phyloP scores from a whole-genome alignment of 1,284 basidiomycete genomes.

The Sporisorium scitamineum region DNA sequence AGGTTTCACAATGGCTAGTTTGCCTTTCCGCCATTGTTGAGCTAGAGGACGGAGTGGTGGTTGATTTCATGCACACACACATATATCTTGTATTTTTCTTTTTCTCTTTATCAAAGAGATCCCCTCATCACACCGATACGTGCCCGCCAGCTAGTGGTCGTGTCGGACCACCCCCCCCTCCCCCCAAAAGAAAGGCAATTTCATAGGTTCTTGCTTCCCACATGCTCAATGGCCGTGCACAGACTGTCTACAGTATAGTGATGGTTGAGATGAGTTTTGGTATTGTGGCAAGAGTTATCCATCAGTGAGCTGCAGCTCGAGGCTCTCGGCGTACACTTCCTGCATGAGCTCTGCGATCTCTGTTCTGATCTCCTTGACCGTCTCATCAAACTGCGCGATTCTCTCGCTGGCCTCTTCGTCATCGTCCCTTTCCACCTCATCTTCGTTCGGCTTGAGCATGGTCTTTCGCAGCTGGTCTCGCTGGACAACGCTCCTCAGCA shows the following conservation, averaged over 20 bases:
- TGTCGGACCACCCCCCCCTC: constrained; percentile 13
- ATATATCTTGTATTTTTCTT: constrained; percentile 30
- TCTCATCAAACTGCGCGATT: constrained; percentile 15
- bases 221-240: background rate
- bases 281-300: background rate
- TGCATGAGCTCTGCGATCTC: constrained; percentile 51
- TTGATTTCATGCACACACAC: constrained; percentile 19
- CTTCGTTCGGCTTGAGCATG: constrained; percentile 3
- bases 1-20: constrained; percentile 12
- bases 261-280: background rate
- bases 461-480: constrained; percentile 46
- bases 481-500: constrained; percentile 37
- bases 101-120: constrained; percentile 23
- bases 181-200: constrained; percentile 47
- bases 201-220: constrained; percentile 32
- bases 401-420: background rate
- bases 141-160: constrained; percentile 5
- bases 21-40: constrained; percentile 34
- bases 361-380: constrained; percentile 13
- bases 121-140: constrained; percentile 4
- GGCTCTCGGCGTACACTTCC: constrained; percentile 47
- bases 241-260: background rate
- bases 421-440: background rate
- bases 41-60: background rate
- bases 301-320: constrained; percentile 37